Percentiles rank a stretch among this genome's conserved stretches.
Conservation (phyloP, 225 moss, liverwort and hornwort genomes). For the Sphagnum tenellum region DNA sequence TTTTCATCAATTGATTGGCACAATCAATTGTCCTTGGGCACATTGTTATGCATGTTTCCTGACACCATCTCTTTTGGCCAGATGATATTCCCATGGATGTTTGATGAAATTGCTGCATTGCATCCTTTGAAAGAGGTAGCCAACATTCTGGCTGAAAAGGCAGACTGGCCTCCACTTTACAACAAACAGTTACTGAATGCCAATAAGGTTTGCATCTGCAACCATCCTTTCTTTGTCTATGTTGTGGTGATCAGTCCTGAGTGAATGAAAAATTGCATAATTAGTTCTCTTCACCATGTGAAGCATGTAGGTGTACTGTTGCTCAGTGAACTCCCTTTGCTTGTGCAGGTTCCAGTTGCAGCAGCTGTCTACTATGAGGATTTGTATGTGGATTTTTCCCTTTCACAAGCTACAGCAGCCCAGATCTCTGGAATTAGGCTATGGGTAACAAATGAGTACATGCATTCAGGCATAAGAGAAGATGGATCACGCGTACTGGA, state of each 20-base stretch:
- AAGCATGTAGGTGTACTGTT: no score
- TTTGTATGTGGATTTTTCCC: conserved; percentile 63
- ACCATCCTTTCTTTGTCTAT: background rate
- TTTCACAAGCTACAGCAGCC: conserved; percentile 60
- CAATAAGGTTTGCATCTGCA: conserved; percentile 44
- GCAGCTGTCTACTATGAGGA: conserved; percentile 87
- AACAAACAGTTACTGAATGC: conserved; percentile 47
- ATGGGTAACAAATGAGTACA: conserved; percentile 89
- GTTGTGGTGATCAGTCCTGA: background rate
- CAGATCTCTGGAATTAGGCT: conserved; percentile 68
- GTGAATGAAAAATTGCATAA: background rate
- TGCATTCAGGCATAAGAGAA: conserved; percentile 76
- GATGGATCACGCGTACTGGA: conserved; percentile 80
- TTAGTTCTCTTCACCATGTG: background rate
- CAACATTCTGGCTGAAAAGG: conserved; percentile 62
- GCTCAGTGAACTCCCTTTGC: no score
- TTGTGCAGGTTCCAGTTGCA: conserved; percentile 69
- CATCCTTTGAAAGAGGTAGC: conserved; percentile 77
- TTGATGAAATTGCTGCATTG: conserved; percentile 75
- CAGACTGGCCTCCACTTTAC: conserved; percentile 76
- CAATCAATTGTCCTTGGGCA: no score
- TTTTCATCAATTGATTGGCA: no score
- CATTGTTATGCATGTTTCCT: no score
- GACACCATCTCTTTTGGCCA: conserved; percentile 11
- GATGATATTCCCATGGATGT: conserved; percentile 99